Base-by-base conservation (phyloP, 331 rosid species). In the Dryas integrifolia region DNA sequence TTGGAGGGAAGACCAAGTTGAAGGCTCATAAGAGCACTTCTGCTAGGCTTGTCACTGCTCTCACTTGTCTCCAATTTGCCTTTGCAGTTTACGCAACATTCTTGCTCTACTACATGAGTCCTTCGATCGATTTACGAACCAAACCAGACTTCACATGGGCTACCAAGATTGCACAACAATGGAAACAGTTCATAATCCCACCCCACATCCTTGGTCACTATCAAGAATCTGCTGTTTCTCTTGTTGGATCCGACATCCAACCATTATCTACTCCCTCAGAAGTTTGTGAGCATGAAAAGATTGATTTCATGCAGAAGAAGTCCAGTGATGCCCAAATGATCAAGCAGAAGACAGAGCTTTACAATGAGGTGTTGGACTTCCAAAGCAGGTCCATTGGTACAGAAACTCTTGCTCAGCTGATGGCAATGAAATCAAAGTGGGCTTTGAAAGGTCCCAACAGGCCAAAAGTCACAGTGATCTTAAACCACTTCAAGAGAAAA, bases 401-500 rank as follows among this genome's bases (percentile, higher is more conserved):
- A 0, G 96, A 95, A 72, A 86, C 96, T 26, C 93, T 95, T 21
- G 2, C 81, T 61, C 79, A 95, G 85, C 82, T 95, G 3, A 77
- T 89, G 92, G 79, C 83, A n/a, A 88, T 92, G 92, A 95, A 87
- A 78, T 95, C 99, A 44, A 87, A 85, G 58, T 95, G 98, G 96
- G 92, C 86, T 66, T 58, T 83, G 77, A 67, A 48, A 26, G 84
- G 82, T 57, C 88, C 84, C 46, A 86, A 72, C 21, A 87, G 52
- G n/a, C 91, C 98, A 5, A 92, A 87, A 77, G 77, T 92, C 78
- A 90, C 96, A 1, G 97, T 95, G 4, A 79, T 95, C 14, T 72
- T 95, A 9, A 95, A 95, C 84, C 99, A 95, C 65, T 95, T 95
- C 86, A 95, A 95, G 85, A 85, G 99, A 76, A 95, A 85, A 68